Evolutionary conservation across 352 stramenopile genomes (phyloP).

Genomic region (Pythium aquatile): DNA sequence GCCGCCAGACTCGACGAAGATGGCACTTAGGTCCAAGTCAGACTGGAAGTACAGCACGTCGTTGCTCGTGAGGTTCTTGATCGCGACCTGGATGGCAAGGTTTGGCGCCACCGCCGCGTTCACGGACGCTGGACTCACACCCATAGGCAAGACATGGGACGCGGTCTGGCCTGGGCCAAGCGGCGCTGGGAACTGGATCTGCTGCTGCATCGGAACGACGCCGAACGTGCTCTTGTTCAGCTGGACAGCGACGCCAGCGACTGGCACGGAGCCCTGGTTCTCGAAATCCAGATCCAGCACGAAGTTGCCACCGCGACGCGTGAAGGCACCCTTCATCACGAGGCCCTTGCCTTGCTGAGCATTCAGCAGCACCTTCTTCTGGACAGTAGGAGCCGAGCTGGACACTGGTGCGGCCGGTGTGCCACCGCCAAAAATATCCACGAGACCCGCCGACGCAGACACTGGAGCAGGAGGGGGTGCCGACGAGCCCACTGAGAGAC

Average conservation of each 20-base stretch:
- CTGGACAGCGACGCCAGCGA: slow-evolving; percentile 93
- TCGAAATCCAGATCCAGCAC: slow-evolving; percentile 79
- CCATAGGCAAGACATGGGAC: slow-evolving; percentile 72
- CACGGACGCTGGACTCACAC: slow-evolving; percentile 76
- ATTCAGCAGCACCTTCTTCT: slow-evolving; percentile 76
- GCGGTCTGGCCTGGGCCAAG: slow-evolving; percentile 71
- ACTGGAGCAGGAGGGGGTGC: slow-evolving; percentile 33
- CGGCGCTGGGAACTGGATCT: slow-evolving; percentile 78
- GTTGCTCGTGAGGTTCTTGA: slow-evolving; percentile 96
- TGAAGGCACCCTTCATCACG: slow-evolving; percentile 84
- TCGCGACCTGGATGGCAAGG: slow-evolving; percentile 92
- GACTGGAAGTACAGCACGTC: slow-evolving; percentile 96
- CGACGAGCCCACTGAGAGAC: slow-evolving; percentile 68
- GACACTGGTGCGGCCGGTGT: slow-evolving; percentile 31
- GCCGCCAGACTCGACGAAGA: slow-evolving; percentile 86
- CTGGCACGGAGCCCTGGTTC: slow-evolving; percentile 88
- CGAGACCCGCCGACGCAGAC: slow-evolving; percentile 39
- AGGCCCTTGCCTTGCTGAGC: slow-evolving; percentile 87
- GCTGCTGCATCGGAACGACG: slow-evolving; percentile 91
- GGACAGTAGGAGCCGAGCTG: slow-evolving; percentile 29
- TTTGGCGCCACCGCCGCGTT: slow-evolving; percentile 73
- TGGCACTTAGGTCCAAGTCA: slow-evolving; percentile 87
- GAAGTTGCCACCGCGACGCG: slow-evolving; percentile 58
- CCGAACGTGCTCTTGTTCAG: slow-evolving; percentile 98
- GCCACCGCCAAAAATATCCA: slow-evolving; percentile 85